phyloP scores from a whole-genome alignment of 2,329 filamentous ascomycete genomes.

The Fusarium begoniae region DNA sequence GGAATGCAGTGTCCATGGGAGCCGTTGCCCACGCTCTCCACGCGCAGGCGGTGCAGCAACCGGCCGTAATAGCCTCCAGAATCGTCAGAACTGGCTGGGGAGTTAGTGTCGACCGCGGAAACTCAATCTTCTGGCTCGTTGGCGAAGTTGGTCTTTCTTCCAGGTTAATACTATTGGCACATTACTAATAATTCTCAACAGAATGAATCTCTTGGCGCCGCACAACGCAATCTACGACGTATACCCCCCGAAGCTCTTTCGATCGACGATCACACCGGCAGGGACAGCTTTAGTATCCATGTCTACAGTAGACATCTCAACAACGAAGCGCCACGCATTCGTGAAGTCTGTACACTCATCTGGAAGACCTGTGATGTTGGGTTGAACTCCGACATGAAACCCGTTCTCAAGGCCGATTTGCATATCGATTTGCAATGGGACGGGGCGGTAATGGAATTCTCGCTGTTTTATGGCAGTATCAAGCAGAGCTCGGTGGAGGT shows the following conservation, averaged over 20 bases:
- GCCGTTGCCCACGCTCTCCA: background rate
- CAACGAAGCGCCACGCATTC: no score
- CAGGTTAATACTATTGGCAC: background rate
- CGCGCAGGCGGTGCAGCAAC: background rate
- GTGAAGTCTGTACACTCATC: no score
- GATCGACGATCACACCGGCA: rapidly evolving
- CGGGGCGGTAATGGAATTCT: background rate
- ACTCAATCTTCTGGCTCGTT: background rate
- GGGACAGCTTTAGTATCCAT: background rate
- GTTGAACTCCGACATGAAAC: rapidly evolving
- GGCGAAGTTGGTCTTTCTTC: background rate
- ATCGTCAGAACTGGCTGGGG: background rate
- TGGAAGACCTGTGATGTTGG: background rate
- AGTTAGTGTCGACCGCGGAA: rapidly evolving
- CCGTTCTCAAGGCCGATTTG: background rate
- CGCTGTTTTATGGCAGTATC: background rate
- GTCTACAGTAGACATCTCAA: background rate
- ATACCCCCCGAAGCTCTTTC: background rate
- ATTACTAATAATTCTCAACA: background rate
- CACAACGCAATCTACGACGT: background rate
- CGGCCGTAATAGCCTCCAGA: background rate
- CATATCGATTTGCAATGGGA: background rate
- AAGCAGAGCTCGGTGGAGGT: background rate
- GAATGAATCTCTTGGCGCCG: background rate
- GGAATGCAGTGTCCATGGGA: background rate